Conservation (phyloP, 495 filamentous ascomycete species). For the Neurospora sp. region DNA sequence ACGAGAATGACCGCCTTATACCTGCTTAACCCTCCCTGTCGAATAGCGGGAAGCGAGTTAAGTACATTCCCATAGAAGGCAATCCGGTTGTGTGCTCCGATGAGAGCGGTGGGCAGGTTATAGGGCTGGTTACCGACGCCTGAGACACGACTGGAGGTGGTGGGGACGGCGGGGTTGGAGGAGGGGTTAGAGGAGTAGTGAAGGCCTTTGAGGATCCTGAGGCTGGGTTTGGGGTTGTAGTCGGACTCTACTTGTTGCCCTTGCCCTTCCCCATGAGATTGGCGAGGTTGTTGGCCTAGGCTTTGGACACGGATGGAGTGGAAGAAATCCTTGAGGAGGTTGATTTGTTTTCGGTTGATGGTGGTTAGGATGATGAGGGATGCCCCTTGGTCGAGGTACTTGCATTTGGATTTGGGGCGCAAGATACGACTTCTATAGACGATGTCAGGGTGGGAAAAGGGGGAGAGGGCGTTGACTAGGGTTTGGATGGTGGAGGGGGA, state of each 20-base stretch:
- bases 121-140: conserved; percentile 18
- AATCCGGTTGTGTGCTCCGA: conserved; percentile 11
- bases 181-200: neutral
- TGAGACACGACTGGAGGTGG: conserved; percentile 4
- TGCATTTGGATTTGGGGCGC: neutral
- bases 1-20: conserved; percentile 5
- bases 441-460: neutral
- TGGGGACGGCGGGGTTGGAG: neutral
- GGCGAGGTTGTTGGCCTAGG: neutral
- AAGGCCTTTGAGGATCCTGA: neutral
- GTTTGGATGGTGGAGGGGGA: neutral
- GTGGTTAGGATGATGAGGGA: conserved; percentile 11
- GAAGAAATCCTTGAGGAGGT: neutral
- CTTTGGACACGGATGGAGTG: neutral
- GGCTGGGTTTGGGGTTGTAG: neutral
- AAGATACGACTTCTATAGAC: neutral
- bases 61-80: neutral
- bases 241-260: no score
- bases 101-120: conserved; percentile 1
- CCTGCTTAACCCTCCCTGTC: neutral
- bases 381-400: neutral
- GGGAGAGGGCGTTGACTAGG: neutral
- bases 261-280: no score
- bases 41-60: neutral
- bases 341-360: conserved; percentile 3